phyloP scores from a whole-genome alignment of 139 green algal species.

The Chlorella vulgaris region DNA sequence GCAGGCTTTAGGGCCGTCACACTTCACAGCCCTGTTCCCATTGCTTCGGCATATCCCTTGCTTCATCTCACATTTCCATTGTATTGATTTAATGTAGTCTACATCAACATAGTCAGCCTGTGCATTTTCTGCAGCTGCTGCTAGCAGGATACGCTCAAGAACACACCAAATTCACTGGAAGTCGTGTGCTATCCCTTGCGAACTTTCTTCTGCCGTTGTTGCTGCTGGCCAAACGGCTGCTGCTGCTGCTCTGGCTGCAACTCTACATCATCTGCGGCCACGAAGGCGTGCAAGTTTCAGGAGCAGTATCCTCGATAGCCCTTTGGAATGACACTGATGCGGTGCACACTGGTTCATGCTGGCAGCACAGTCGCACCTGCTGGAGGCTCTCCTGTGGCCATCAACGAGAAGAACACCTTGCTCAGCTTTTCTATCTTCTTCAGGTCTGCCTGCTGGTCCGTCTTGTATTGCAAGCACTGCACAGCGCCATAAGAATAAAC shows the following conservation, averaged over 20 bases:
- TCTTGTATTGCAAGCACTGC: constrained; percentile 83
- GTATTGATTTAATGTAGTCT: not conserved
- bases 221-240: not conserved
- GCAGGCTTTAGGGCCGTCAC: not conserved
- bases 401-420: constrained; percentile 84
- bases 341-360: no score
- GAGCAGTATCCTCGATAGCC: no score
- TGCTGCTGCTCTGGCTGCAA: constrained; percentile 9
- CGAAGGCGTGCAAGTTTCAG: no score
- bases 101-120: no score
- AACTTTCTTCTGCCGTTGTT: constrained; percentile 1
- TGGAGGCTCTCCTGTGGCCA: constrained; percentile 56
- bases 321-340: not conserved
- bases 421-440: constrained; percentile 91
- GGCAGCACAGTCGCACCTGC: not conserved
- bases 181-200: not conserved
- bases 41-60: no score
- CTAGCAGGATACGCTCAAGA: no score
- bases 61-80: not conserved
- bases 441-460: constrained; percentile 86
- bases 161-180: not conserved
- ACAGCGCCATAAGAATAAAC: not conserved
- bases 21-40: no score
- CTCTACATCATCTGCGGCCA: constrained; percentile 22
- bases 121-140: not conserved